Base-by-base conservation (phyloP, 257 asterid genomes). In the Knoxia roxburghii region DNA sequence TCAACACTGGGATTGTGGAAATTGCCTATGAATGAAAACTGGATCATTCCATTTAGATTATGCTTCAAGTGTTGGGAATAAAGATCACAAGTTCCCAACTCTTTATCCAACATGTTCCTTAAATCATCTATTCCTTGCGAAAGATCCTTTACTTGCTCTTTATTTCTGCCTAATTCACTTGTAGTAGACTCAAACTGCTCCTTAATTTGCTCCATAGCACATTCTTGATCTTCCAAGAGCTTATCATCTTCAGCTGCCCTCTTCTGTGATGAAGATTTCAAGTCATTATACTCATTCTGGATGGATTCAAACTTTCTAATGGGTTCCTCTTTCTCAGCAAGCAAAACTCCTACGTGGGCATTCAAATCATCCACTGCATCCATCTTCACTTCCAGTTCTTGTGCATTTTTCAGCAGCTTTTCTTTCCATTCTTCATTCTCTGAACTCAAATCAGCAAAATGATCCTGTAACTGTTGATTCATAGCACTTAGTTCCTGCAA, bases 191-290 rank as follows among this genome's bases (percentile, higher is more conserved):
- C 75, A 17, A 89, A 78, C 75, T 83, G 83, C 73, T 84, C 84
- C 76, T 82, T 84, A 29, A 89, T 82, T 70, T 62, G 76, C 69
- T 66, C 70, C 65, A 82, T 72, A 62, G 77, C 75, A 52, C 67
- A 77, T 63, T 83, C 85, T 64, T 66, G 75, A 74, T 84, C 86
- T 64, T 60, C 74, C 85, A 91, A 75, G 68, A 77, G 69, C 78
- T 75, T 70, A 1, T 80, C 84, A 75, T 83, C 84, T 56, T 80
- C 86, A 75, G 89, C 86, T 48, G 55, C 75, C 76, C 85, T 83
- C 76, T 75, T 70, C 53, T 83, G 85, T 14, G 80, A 69, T 23
- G 68, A 59, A 61, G 77, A 75, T 71, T 81, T 87, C 68, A 82
- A 82, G 13, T 79, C 67, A 35, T 63, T 61, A 69, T 84, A 91